Percentiles rank a stretch among this genome's conserved stretches.
These are phyloP conservation scores for Fusarium chaquense DNA, from an alignment of 2,329 filamentous ascomycete genomes.

Conservation along the genomic window DNA sequence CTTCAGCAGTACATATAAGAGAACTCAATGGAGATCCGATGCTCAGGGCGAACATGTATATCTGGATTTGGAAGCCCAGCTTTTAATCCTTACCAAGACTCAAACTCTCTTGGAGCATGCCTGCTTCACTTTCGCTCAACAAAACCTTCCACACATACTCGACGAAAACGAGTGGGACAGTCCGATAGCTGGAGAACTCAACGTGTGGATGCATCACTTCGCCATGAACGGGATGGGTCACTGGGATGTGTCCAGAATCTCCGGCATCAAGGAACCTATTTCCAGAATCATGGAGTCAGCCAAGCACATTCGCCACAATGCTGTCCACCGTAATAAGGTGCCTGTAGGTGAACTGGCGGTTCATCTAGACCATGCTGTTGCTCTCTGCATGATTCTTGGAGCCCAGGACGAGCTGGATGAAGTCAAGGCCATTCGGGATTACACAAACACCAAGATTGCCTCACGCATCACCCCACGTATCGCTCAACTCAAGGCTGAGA, in stretches of 20 bases:
- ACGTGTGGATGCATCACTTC: conserved; percentile 4
- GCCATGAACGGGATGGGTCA: neutral
- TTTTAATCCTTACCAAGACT: neutral
- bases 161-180: conserved; percentile 1
- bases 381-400: conserved; percentile 1
- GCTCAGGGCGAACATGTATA: neutral
- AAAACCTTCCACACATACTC: conserved; percentile 6
- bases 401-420: neutral
- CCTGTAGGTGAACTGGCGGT: neutral
- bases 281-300: neutral
- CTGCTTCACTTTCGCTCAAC: conserved; percentile 9
- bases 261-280: neutral
- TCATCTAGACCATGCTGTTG: conserved; percentile 4
- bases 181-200: conserved; percentile 15
- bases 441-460: neutral
- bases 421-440: neutral
- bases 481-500: too few species aligned
- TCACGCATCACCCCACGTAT: too few species aligned
- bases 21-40: neutral
- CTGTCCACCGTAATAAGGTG: conserved; percentile 13
- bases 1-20: neutral
- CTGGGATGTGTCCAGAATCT: rapidly evolving
- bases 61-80: neutral
- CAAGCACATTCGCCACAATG: conserved; percentile 11
- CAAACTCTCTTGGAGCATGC: conserved; percentile 20